Evolutionary conservation across 352 stramenopile genomes (phyloP).

Genomic region (Phytopythium sindhum): DNA sequence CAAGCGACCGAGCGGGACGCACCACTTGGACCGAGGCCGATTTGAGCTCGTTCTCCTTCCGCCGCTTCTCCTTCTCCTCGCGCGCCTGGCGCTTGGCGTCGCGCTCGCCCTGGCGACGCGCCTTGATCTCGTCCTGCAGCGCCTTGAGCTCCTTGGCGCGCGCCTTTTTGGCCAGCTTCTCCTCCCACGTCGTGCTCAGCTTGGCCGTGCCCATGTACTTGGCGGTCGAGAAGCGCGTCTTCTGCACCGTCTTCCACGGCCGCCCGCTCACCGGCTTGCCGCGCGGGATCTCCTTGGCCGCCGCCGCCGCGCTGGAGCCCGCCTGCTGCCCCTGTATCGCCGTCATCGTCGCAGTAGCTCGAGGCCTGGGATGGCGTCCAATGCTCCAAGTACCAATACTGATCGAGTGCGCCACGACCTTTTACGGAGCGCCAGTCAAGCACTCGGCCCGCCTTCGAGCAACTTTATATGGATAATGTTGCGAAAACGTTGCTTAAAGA

Average conservation of each 20-base stretch:
- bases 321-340: slow-evolving; percentile 12
- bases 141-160: slow-evolving; percentile 84
- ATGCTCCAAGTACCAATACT: slow-evolving; percentile 7
- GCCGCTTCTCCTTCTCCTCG: slow-evolving; percentile 86
- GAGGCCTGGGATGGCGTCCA: too few relatives aligned
- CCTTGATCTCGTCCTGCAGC: slow-evolving; percentile 80
- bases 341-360: slow-evolving; percentile 12
- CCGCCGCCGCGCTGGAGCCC: slow-evolving; percentile 7
- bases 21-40: slow-evolving; percentile 84
- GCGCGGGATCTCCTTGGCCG: slow-evolving; percentile 30
- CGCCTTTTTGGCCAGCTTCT: slow-evolving; percentile 76
- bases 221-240: slow-evolving; percentile 68
- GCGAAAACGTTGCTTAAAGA: background rate
- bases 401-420: slow-evolving; percentile 11
- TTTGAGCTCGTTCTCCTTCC: slow-evolving; percentile 90
- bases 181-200: slow-evolving; percentile 86
- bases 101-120: slow-evolving; percentile 61
- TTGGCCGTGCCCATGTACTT: slow-evolving; percentile 74
- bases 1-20: slow-evolving; percentile 19
- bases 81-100: slow-evolving; percentile 70
- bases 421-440: slow-evolving; percentile 10
- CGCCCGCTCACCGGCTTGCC: slow-evolving; percentile 72
- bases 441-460: slow-evolving; percentile 17
- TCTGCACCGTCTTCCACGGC: slow-evolving; percentile 84
- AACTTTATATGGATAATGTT: slow-evolving; percentile 12